These are phyloP conservation scores for Eremothecium sinecaudum DNA, from an alignment of 1,139 yeast genomes.

Conservation along the genomic window DNA sequence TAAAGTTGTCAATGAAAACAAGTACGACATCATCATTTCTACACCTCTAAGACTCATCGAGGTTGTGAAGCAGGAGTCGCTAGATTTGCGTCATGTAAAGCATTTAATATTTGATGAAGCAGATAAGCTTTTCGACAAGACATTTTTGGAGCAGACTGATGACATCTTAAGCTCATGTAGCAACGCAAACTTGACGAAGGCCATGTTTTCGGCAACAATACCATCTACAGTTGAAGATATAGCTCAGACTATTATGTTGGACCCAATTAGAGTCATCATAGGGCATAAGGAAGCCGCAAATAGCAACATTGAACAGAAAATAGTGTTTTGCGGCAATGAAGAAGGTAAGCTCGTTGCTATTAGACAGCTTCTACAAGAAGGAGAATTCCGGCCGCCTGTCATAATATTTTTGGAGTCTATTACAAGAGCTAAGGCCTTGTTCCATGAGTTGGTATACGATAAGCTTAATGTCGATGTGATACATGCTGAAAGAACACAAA, in stretches of 20 bases:
- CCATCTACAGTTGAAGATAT: conserved; percentile 89
- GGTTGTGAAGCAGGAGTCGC: conserved; percentile 50
- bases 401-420: conserved; percentile 87
- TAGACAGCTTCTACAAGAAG: conserved; percentile 75
- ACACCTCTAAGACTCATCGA: conserved; percentile 88
- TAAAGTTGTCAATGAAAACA: conserved; percentile 45
- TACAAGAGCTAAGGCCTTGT: conserved; percentile 87
- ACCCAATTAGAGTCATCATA: conserved; percentile 68
- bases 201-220: conserved; percentile 91
- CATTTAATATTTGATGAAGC: conserved; percentile 89
- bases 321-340: conserved; percentile 85
- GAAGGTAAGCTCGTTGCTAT: conserved; percentile 89
- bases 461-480: conserved; percentile 88
- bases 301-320: conserved; percentile 67
- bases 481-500: conserved; percentile 88
- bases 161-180: conserved; percentile 61
- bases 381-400: conserved; percentile 87
- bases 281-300: conserved; percentile 96
- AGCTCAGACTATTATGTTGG: conserved; percentile 78
- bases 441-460: conserved; percentile 85
- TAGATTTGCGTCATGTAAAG: conserved; percentile 56
- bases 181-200: conserved; percentile 43
- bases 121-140: conserved; percentile 83
- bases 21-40: conserved; percentile 72
- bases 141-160: conserved; percentile 88